Evolutionary conservation across 2,329 filamentous ascomycete species (phyloP), one percentile per base, ranked within the genome.

Genomic region (Hypocreales sp.): DNA sequence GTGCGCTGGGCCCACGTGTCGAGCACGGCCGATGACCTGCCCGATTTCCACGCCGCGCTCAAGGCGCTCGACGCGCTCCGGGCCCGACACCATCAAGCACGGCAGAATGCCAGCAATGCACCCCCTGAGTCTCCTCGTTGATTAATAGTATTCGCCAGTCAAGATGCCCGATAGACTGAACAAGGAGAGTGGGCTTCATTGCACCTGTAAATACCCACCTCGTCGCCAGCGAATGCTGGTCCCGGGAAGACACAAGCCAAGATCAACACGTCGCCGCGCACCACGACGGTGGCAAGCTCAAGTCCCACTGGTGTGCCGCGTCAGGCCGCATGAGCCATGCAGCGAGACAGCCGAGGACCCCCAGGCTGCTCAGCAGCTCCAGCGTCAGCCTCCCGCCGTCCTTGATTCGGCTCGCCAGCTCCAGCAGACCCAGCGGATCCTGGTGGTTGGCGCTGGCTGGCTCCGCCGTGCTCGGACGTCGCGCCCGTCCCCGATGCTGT

Each of bases 401-500:
- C 39, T 66, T 72, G 21, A 92, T 43, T 20, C 72, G 67, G 13
- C 78, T 71, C 3, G 70, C 68, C 36, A 84, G 65, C 34, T 74
- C 64, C 27, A 92, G 61, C 20, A 93, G 49, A 0, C 84, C 84
- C 0, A 93, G 60, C 1, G 86, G 86, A 47, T 94, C 86, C 32
- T 79, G 66, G 19, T 72, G 63, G 38, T 25, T 29, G 9, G 21
- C 27, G 7, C 29, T 19, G 5, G 14, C 9, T 9, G 13, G 17
- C 8, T 21, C 18, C 14, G 15, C 11, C 5, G 8, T 8, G 15
- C 11, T 7, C 19, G n/a, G n/a, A n/a, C n/a, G n/a, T 10, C 13
- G 24, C 12, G 8, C 4, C 14, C 15, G 12, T 13, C 14, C 11
- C 14, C 7, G 13, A 6, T n/a, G 14, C 14, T 13, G 21, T 24